Evolutionary conservation across 2,329 filamentous ascomycete genomes (phyloP).

Genomic region (Penicillium paneum): DNA sequence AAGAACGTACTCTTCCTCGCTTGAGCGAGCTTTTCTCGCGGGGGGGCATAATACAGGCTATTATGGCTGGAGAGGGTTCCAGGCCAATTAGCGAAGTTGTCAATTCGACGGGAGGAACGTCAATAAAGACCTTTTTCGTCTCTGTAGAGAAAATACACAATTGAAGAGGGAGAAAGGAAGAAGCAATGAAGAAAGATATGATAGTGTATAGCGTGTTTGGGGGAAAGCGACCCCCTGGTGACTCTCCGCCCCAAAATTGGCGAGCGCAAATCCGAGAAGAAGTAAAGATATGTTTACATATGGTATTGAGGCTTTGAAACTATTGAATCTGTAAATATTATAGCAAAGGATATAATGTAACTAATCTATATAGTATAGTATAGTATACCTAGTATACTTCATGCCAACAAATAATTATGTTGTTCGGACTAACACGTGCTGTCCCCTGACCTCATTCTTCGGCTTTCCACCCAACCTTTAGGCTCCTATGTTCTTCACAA

Average conservation of each 20-base stretch:
- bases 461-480: not conserved
- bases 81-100: slow-evolving; percentile 17
- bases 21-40: slow-evolving; percentile 81
- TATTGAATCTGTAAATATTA: not conserved
- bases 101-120: not conserved
- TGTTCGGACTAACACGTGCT: slow-evolving; percentile 18
- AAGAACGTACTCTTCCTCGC: slow-evolving; percentile 64
- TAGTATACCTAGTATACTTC: not conserved
- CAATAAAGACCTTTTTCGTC: not conserved
- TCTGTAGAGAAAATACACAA: not conserved
- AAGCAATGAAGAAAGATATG: not conserved
- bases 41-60: slow-evolving; percentile 41
- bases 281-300: not conserved
- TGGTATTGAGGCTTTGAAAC: no score
- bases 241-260: slow-evolving; percentile 3
- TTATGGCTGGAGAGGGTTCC: slow-evolving; percentile 8
- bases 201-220: not conserved
- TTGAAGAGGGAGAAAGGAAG: not conserved
- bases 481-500: slow-evolving; percentile 10
- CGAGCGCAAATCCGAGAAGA: not conserved
- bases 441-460: slow-evolving; percentile 10
- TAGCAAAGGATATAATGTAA: no score
- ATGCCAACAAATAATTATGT: not conserved
- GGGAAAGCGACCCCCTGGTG: not conserved
- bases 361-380: not conserved